Evolutionary conservation across 75 land plant genomes (phyloP).

Genomic region (Picea sitchensis): DNA sequence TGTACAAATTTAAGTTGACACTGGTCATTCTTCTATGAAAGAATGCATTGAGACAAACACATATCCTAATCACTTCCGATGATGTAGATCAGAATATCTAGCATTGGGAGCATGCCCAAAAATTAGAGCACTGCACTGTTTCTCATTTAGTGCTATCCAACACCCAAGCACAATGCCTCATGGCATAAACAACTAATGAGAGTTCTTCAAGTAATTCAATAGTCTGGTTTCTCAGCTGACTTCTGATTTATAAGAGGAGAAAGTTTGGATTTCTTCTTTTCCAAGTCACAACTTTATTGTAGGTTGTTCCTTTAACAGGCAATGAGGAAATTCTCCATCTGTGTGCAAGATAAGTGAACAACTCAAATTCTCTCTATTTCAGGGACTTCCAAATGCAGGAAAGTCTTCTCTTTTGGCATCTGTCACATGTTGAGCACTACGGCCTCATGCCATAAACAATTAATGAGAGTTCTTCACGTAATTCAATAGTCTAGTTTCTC

Average conservation of each 20-base stretch:
- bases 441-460: neutral
- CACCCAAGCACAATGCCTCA: too few species aligned
- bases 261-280: slow-evolving; percentile 5
- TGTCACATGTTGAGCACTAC: slow-evolving; percentile 30
- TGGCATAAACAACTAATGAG: too few species aligned
- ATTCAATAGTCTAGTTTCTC: neutral
- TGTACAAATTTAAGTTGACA: too few species aligned
- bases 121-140: neutral
- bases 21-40: too few species aligned
- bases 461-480: neutral
- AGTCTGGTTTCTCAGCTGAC: neutral
- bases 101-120: neutral
- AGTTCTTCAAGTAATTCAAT: neutral
- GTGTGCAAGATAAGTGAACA: neutral
- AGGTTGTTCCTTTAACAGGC: neutral
- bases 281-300: neutral
- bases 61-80: neutral
- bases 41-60: too few species aligned
- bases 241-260: neutral
- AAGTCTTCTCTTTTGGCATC: slow-evolving; percentile 91
- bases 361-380: slow-evolving; percentile 7
- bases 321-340: slow-evolving; percentile 1
- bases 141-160: neutral
- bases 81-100: neutral
- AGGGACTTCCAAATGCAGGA: slow-evolving; percentile 99